Percentiles rank a stretch among this genome's conserved stretches.
Evolutionary conservation across 805 yeast genomes (phyloP).

Genomic region (Wickerhamiella parazyma): DNA sequence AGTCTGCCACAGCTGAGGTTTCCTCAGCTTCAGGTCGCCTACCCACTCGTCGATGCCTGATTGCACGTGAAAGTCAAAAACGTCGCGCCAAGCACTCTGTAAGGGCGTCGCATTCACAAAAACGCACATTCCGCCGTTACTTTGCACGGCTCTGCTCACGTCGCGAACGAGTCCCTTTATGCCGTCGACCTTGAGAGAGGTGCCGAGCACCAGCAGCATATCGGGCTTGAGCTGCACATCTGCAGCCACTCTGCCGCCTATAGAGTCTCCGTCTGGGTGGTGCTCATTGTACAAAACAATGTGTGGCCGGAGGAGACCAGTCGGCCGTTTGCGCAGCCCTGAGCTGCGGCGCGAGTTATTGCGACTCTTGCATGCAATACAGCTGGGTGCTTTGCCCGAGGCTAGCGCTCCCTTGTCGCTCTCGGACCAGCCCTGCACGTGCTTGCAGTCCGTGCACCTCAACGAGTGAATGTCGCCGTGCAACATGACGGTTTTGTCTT

Average conservation of each 20-base stretch:
- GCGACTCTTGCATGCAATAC: constrained; percentile 50
- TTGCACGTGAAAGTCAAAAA: constrained; percentile 66
- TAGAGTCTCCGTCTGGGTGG: constrained; percentile 74
- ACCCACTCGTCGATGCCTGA: constrained; percentile 81
- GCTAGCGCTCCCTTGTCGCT: constrained; percentile 35
- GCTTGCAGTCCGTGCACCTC: constrained; percentile 60
- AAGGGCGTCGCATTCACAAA: constrained; percentile 60
- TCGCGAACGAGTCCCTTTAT: constrained; percentile 63
- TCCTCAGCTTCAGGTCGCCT: constrained; percentile 34
- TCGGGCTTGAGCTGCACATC: constrained; percentile 60
- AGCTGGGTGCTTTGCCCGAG: constrained; percentile 61
- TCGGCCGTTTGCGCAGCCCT: constrained; percentile 66
- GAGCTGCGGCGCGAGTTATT: constrained; percentile 41
- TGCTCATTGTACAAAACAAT: constrained; percentile 89
- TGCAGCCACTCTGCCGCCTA: constrained; percentile 51
- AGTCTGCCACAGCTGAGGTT: constrained; percentile 50
- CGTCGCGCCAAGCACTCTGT: constrained; percentile 46
- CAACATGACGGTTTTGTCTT: constrained; percentile 66
- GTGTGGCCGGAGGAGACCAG: constrained; percentile 74
- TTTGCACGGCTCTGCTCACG: constrained; percentile 57
- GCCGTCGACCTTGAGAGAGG: constrained; percentile 84
- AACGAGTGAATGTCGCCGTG: constrained; percentile 79
- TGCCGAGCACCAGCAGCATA: constrained; percentile 76
- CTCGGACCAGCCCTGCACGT: constrained; percentile 46
- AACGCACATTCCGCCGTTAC: constrained; percentile 65